Evolutionary conservation across 2,329 filamentous ascomycete genomes (phyloP).

Genomic region (Nothopassalora personata): DNA sequence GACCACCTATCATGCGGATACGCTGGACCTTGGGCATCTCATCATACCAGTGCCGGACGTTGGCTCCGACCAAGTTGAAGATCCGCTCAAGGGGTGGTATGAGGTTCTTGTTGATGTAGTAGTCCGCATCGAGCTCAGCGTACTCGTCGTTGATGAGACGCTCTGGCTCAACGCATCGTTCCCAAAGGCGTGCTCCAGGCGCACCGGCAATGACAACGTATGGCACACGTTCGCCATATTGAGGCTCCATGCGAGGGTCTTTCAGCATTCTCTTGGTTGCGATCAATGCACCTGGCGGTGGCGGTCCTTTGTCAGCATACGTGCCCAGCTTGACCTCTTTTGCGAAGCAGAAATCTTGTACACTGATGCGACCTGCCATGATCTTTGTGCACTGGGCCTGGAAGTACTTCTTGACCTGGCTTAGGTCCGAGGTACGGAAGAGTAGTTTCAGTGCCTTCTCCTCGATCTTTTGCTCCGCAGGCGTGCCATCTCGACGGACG

Average conservation of each 20-base stretch:
- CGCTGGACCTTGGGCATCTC: slow-evolving; percentile 91
- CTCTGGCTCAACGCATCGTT: slow-evolving; percentile 86
- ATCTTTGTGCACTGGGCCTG: slow-evolving; percentile 87
- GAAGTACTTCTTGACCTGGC: slow-evolving; percentile 83
- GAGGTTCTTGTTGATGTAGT: slow-evolving; percentile 94
- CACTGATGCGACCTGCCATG: slow-evolving; percentile 77
- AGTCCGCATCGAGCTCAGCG: slow-evolving; percentile 81
- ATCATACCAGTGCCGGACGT: slow-evolving; percentile 86
- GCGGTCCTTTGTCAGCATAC: slow-evolving; percentile 73
- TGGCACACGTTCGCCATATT: slow-evolving; percentile 90
- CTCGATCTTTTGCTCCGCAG: slow-evolving; percentile 93
- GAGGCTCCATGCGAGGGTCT: slow-evolving; percentile 81
- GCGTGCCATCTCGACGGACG: slow-evolving; percentile 87
- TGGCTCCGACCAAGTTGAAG: slow-evolving; percentile 91
- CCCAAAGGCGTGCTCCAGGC: slow-evolving; percentile 76
- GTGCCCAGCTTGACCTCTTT: slow-evolving; percentile 85
- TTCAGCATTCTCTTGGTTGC: slow-evolving; percentile 79
- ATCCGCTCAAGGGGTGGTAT: slow-evolving; percentile 94
- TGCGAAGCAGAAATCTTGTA: slow-evolving; percentile 95
- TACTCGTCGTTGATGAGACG: slow-evolving; percentile 70
- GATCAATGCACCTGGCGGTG: slow-evolving; percentile 83
- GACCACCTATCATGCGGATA: slow-evolving; percentile 54
- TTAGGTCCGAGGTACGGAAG: slow-evolving; percentile 85
- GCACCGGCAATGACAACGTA: slow-evolving; percentile 90
- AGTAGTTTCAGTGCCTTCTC: slow-evolving; percentile 84